Base-by-base conservation (phyloP, 495 filamentous ascomycete species). In the Talaromyces borbonicus region DNA sequence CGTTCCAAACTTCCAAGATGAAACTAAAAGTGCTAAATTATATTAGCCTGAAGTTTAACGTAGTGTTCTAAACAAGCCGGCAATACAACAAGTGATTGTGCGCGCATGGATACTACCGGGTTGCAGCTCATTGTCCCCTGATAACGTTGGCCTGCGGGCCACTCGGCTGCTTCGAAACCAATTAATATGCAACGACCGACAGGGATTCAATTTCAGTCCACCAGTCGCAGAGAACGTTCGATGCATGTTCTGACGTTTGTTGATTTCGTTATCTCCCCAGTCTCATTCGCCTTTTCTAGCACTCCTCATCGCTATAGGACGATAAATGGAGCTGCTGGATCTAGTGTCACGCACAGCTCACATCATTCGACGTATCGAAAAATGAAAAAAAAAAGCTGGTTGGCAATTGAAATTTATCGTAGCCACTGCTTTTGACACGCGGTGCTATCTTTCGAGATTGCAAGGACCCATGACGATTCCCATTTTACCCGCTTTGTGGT, bases 401-500 rank as follows among this genome's bases (percentile, higher is more conserved):
- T 22, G 35, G 16, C 22, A 38, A 18, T 16, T 23, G 26, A 24
- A 20, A 24, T 25, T 23, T 12, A 20, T 16, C 15, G 4, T 46
- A 24, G 43, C 29, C 43, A 46, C 31, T 46, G 30, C 18, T 12
- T 46, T 14, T 46, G 16, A 14, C 43, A 46, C 43, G 43, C 25
- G 26, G 30, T 14, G 43, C 19, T 22, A 32, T 25, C 43, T 11
- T 14, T 31, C 18, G 30, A 33, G 6, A 18, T 46, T 32, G 30
- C 43, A 35, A 46, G 43, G 43, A 18, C 24, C 36, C 8, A 18
- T 24, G 16, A 14, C 18, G 27, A 46, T 46, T 46, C 20, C n/a
- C 30, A 46, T 35, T 46, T 25, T 31, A 31, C 22, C 43, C 43
- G 43, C 29, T 46, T 46, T 46, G 31, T 36, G 30, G 43, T 32